Evolutionary conservation across 139 green algal genomes (phyloP).

Genomic region (Chlorella sp.): DNA sequence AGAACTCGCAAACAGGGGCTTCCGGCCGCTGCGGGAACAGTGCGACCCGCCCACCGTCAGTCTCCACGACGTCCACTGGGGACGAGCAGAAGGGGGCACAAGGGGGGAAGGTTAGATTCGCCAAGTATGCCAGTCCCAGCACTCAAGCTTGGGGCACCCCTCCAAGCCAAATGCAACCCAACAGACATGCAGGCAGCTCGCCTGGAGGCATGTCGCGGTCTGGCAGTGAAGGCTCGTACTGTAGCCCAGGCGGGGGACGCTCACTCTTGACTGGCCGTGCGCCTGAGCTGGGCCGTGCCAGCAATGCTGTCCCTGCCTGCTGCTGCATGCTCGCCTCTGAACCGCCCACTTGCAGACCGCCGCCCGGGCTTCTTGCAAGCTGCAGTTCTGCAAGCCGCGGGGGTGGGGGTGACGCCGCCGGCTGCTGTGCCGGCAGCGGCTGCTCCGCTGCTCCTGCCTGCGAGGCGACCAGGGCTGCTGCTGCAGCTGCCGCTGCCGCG

Average conservation of each 20-base stretch:
- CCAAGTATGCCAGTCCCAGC: not conserved
- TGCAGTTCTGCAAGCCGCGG: no score
- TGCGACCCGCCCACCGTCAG: constrained; percentile 30
- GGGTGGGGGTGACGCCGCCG: no score
- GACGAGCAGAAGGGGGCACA: no score
- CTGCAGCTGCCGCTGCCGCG: not conserved
- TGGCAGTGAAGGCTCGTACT: not conserved
- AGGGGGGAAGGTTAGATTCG: no score
- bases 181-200: not conserved
- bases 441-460: no score
- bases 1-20: constrained; percentile 87
- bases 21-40: constrained; percentile 73
- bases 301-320: not conserved
- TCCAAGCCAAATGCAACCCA: not conserved
- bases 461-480: not conserved
- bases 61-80: constrained; percentile 20
- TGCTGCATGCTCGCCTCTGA: not conserved
- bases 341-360: no score
- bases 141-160: not conserved
- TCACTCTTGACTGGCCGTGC: not conserved
- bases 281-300: not conserved
- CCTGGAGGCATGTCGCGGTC: constrained; percentile 22
- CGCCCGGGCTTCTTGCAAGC: no score
- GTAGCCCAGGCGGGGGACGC: not conserved
- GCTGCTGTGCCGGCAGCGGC: no score